These are phyloP conservation scores for Poa annua DNA, from an alignment of 176 grass and related monocot genomes.

Conservation along the genomic window DNA sequence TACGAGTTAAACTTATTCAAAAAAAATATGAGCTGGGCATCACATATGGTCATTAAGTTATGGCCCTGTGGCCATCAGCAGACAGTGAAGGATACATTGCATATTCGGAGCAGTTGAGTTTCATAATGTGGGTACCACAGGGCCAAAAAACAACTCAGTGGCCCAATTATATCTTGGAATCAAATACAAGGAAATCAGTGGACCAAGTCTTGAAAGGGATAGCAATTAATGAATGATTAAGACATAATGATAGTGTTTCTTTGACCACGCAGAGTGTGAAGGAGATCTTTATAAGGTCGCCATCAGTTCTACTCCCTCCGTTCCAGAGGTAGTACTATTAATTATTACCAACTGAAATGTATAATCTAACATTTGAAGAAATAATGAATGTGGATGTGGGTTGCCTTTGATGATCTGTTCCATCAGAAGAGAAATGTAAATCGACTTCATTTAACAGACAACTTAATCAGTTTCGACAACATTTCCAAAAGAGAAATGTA, in stretches of 20 bases:
- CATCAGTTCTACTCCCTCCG: background rate
- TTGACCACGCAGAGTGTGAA: conserved; percentile 32
- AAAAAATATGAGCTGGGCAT: conserved; percentile 44
- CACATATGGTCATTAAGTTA: conserved; percentile 34
- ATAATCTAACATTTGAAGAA: conserved; percentile 40
- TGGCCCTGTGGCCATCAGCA: conserved; percentile 28
- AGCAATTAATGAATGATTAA: conserved; percentile 43
- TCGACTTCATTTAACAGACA: no score
- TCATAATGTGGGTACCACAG: conserved; percentile 37
- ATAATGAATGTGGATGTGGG: conserved; percentile 18
- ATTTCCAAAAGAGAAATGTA: conserved; percentile 3
- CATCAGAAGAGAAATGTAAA: background rate
- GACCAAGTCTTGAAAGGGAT: conserved; percentile 48
- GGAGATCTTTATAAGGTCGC: conserved; percentile 25
- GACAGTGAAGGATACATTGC: conserved; percentile 44
- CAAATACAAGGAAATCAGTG: conserved; percentile 42
- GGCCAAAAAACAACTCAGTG: conserved; percentile 40
- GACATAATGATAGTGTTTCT: conserved; percentile 41
- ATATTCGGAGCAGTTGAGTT: conserved; percentile 45
- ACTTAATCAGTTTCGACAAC: background rate
- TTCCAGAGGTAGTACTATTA: background rate
- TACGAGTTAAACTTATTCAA: conserved; percentile 36
- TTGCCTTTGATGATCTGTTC: conserved; percentile 40
- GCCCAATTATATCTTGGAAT: conserved; percentile 36
- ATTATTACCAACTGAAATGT: background rate